phyloP scores from a whole-genome alignment of 768 basidiomycete species.

The Boletus subcaerulescens region DNA sequence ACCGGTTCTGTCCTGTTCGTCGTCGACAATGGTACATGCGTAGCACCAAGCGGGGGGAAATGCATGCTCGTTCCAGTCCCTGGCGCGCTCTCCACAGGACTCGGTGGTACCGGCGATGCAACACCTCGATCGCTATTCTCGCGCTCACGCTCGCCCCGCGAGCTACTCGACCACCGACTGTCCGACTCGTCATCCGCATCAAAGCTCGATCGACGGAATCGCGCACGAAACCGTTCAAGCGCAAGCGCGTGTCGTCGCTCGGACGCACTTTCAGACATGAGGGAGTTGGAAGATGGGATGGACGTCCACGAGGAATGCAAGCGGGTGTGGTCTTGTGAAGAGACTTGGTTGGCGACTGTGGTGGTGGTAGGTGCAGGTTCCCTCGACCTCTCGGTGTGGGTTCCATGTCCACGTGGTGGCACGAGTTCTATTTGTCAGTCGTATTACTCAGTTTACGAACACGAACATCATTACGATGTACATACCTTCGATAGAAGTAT shows the following conservation, averaged over 20 bases:
- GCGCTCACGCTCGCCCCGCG: slow-evolving; percentile 15
- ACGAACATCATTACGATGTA: neutral
- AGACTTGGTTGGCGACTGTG: slow-evolving; percentile 1
- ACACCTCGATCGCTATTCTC: slow-evolving; percentile 9
- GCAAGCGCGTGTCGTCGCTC: slow-evolving; percentile 41
- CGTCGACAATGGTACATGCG: neutral
- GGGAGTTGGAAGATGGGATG: slow-evolving; percentile 37
- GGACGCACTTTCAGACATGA: slow-evolving; percentile 43
- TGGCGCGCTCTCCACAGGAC: slow-evolving; percentile 14
- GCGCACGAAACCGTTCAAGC: slow-evolving; percentile 33
- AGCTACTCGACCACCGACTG: slow-evolving; percentile 20
- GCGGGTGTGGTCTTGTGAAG: slow-evolving; percentile 17
- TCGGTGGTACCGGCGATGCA: slow-evolving; percentile 12
- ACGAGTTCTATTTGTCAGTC: slow-evolving; percentile 13
- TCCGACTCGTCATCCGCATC: slow-evolving; percentile 27
- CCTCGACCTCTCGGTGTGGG: slow-evolving; percentile 16
- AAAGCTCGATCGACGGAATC: slow-evolving; percentile 16
- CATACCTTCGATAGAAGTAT: slow-evolving; percentile 13
- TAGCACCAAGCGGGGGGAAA: slow-evolving; percentile 3
- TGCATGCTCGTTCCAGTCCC: slow-evolving; percentile 7
- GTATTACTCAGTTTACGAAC: slow-evolving; percentile 1
- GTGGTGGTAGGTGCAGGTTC: slow-evolving; percentile 10
- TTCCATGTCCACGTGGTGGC: slow-evolving; percentile 11
- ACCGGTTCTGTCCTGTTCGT: slow-evolving; percentile 6
- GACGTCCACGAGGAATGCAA: slow-evolving; percentile 29